Evolutionary conservation across 768 basidiomycete genomes (phyloP).

Genomic region (Flagelloscypha sp.): DNA sequence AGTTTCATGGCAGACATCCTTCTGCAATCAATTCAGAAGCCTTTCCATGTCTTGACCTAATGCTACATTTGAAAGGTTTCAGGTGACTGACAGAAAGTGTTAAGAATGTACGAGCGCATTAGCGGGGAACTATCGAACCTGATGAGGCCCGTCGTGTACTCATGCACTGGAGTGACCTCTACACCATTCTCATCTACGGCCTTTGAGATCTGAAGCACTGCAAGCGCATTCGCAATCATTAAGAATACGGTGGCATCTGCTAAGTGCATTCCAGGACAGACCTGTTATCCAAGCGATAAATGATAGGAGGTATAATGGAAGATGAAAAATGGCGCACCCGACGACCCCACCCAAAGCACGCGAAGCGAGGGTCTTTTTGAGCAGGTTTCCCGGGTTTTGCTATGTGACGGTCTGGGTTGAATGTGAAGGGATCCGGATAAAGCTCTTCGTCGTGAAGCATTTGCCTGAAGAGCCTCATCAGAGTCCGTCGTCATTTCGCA

Average conservation of each 20-base stretch:
- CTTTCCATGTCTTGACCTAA: constrained; percentile 24
- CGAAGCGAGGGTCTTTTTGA: constrained; percentile 31
- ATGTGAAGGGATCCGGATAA: constrained; percentile 41
- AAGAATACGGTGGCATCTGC: constrained; percentile 15
- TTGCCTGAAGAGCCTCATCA: constrained; percentile 34
- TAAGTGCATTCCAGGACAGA: constrained; percentile 19
- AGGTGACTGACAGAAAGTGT: no score
- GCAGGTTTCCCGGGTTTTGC: constrained; percentile 19
- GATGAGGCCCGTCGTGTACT: constrained; percentile 36
- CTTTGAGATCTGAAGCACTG: constrained; percentile 14
- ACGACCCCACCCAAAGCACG: constrained; percentile 42
- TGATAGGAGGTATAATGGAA: no score
- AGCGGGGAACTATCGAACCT: constrained; percentile 27
- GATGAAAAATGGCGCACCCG: constrained; percentile 39
- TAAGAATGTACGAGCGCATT: no score
- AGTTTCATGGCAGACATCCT: no score
- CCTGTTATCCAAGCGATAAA: no score
- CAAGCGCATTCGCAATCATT: constrained; percentile 13
- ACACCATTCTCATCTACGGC: constrained; percentile 24
- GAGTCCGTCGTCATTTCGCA: no score
- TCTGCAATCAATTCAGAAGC: constrained; percentile 21
- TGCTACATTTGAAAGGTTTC: constrained; percentile 25
- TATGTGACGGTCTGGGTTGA: constrained; percentile 42
- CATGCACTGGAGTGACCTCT: constrained; percentile 35
- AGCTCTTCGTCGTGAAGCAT: constrained; percentile 42